Percentiles rank a stretch among this genome's conserved stretches.
phyloP scores from a whole-genome alignment of 257 asterid species.

The Solanum acaule region DNA sequence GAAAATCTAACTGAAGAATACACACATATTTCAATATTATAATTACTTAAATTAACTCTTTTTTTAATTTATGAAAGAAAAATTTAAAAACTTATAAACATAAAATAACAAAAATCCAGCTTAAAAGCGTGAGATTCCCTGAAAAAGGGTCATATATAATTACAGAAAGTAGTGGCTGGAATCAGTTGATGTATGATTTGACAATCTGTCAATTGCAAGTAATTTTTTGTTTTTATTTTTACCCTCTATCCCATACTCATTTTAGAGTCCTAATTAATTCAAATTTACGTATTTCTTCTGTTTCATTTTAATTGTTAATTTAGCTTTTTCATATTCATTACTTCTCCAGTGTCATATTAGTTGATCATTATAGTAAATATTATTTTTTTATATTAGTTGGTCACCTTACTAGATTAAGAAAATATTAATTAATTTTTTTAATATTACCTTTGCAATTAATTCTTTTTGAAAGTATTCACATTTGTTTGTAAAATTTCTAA shows the following conservation, averaged over 20 bases:
- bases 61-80: too few relatives aligned
- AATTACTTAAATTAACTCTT: neutral
- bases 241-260: neutral
- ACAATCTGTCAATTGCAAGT: neutral
- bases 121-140: neutral
- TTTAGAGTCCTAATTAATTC: neutral
- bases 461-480: too few relatives aligned
- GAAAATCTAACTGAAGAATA: neutral
- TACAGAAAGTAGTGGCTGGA: neutral
- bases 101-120: neutral
- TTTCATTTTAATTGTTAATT: neutral
- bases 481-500: too few relatives aligned
- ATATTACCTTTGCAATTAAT: too few relatives aligned
- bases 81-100: neutral
- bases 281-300: fast-evolving
- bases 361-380: neutral
- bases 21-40: neutral
- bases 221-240: neutral
- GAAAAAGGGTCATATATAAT: neutral
- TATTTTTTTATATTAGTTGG: too few relatives aligned
- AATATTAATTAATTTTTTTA: too few relatives aligned
- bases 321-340: too few relatives aligned
- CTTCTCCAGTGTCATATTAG: too few relatives aligned
- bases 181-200: neutral
- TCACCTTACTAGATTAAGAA: too few relatives aligned